phyloP scores from a whole-genome alignment of 768 basidiomycete species.

The Lentinula guzmanii region DNA sequence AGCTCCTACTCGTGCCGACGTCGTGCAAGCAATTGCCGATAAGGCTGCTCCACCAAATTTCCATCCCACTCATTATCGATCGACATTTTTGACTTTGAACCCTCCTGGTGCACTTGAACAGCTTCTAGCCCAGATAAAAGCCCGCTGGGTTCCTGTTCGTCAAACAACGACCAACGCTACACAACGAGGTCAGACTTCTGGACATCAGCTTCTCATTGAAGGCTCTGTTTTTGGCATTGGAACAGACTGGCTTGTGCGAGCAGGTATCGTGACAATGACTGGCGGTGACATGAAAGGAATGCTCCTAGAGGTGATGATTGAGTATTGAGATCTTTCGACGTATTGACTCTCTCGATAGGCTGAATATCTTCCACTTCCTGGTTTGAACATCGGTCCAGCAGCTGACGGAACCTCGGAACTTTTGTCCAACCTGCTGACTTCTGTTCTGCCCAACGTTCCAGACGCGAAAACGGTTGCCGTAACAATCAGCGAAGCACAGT shows the following conservation, averaged over 20 bases:
- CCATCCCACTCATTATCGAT: slow-evolving; percentile 63
- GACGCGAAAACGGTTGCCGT: slow-evolving; percentile 76
- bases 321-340: not conserved
- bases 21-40: slow-evolving; percentile 38
- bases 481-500: slow-evolving; percentile 69
- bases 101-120: slow-evolving; percentile 76
- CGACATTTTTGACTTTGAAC: slow-evolving; percentile 68
- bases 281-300: slow-evolving; percentile 79
- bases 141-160: slow-evolving; percentile 69
- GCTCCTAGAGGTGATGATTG: slow-evolving; percentile 60
- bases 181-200: slow-evolving; percentile 42
- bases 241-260: slow-evolving; percentile 75
- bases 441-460: slow-evolving; percentile 65
- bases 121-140: slow-evolving; percentile 64
- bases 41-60: slow-evolving; percentile 35
- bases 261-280: slow-evolving; percentile 70
- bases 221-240: slow-evolving; percentile 73
- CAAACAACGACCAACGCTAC: slow-evolving; percentile 32
- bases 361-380: slow-evolving; percentile 76
- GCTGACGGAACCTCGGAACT: slow-evolving; percentile 68
- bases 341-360: slow-evolving; percentile 37
- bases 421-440: slow-evolving; percentile 67
- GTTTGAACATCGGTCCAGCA: slow-evolving; percentile 49
- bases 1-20: slow-evolving; percentile 63
- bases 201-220: slow-evolving; percentile 68